These are phyloP conservation scores for Mallotus japonicus DNA, from an alignment of 441 rosid species.

Conservation along the genomic window DNA sequence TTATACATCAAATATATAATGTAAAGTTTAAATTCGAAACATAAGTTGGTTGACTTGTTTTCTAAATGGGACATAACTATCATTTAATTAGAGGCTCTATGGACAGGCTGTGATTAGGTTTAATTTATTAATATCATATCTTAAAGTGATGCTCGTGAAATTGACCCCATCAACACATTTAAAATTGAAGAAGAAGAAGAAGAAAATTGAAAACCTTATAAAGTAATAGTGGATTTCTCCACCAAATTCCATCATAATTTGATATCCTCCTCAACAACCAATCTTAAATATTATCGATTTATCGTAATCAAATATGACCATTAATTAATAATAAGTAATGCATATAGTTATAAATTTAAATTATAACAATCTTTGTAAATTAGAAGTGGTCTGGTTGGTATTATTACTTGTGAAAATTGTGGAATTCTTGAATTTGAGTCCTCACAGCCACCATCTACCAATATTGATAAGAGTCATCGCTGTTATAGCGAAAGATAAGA, in stretches of 20 bases:
- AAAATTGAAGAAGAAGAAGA: no score
- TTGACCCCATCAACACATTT: constrained; percentile 14
- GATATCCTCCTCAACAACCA: not conserved
- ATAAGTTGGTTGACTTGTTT: constrained; percentile 27
- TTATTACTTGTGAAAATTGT: no score
- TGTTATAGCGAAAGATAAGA: no score
- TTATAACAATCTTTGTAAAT: no score
- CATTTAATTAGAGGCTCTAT: constrained; percentile 26
- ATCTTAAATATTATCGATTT: not conserved
- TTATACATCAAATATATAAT: constrained; percentile 16
- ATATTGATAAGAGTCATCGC: no score
- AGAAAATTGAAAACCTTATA: no score
- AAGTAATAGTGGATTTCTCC: not conserved
- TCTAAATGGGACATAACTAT: constrained; percentile 12
- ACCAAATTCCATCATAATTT: constrained; percentile 18
- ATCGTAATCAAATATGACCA: no score
- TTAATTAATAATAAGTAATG: no score
- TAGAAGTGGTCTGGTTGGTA: no score
- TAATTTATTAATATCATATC: constrained; percentile 17
- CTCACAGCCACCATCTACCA: no score
- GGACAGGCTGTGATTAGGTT: constrained; percentile 45
- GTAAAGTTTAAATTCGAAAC: constrained; percentile 2
- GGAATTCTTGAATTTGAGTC: no score
- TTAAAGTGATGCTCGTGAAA: not conserved
- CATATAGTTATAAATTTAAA: no score